Percentiles rank a stretch among this genome's conserved stretches.
These are phyloP conservation scores for Friedmanniomyces simplex DNA, from an alignment of 495 filamentous ascomycete genomes.

Conservation along the genomic window DNA sequence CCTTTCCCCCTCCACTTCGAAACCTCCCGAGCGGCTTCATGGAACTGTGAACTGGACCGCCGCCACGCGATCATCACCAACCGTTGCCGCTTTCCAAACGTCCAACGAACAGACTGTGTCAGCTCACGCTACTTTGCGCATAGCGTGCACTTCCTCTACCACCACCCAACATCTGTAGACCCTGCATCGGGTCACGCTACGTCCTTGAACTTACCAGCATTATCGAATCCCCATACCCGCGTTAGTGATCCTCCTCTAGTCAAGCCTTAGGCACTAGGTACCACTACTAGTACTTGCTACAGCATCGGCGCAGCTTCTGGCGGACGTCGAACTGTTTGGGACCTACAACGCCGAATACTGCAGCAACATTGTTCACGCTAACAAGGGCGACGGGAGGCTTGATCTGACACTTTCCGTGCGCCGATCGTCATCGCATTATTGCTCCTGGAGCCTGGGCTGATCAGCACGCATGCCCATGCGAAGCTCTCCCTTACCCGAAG, in stretches of 20 bases:
- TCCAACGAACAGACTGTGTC: neutral
- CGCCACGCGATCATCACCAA: neutral
- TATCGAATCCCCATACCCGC: neutral
- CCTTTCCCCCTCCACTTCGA: neutral
- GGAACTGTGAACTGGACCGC: neutral
- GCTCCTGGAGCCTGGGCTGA: neutral
- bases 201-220: neutral
- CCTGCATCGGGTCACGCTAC: neutral
- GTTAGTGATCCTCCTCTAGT: neutral
- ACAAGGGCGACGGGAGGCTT: neutral
- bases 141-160: neutral
- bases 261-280: too few species aligned
- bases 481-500: conserved; percentile 3
- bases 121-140: neutral
- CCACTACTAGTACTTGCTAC: too few species aligned
- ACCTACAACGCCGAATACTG: neutral
- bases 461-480: conserved; percentile 5
- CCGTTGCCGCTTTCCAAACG: neutral
- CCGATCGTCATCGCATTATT: conserved; percentile 9
- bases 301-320: neutral
- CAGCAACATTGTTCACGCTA: neutral
- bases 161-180: neutral
- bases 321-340: neutral
- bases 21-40: neutral
- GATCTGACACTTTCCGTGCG: neutral